Evolutionary conservation across 2,329 filamentous ascomycete genomes (phyloP).

Genomic region (Teratosphaeria destructans): DNA sequence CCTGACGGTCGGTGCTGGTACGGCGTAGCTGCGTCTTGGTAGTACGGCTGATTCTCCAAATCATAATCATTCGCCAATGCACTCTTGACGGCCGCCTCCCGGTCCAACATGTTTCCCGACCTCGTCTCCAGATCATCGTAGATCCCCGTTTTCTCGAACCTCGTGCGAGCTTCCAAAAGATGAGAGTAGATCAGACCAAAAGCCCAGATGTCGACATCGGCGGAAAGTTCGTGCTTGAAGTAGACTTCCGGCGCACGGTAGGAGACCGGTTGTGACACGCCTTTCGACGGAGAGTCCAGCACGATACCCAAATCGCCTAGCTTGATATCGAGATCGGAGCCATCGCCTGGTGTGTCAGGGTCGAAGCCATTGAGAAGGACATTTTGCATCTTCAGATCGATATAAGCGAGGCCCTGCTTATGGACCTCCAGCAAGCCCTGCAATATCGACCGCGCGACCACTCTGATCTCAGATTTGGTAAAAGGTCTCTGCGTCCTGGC

Average conservation of each 20-base stretch:
- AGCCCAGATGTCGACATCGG: constrained; percentile 19
- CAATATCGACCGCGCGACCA: constrained; percentile 13
- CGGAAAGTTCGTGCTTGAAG: constrained; percentile 18
- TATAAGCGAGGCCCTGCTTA: constrained; percentile 18
- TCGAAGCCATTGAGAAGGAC: constrained; percentile 20
- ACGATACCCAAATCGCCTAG: constrained; percentile 21
- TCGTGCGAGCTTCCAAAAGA: constrained; percentile 17
- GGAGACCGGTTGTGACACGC: constrained; percentile 18
- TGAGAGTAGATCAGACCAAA: constrained; percentile 21
- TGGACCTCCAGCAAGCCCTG: constrained; percentile 17
- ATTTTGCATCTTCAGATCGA: constrained; percentile 22
- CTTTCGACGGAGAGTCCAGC: constrained; percentile 13
- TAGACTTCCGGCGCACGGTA: constrained; percentile 22
- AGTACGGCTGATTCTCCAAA: constrained; percentile 13
- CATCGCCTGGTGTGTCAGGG: constrained; percentile 5
- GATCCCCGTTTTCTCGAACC: constrained; percentile 16
- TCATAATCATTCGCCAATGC: constrained; percentile 20
- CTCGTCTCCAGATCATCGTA: constrained; percentile 15
- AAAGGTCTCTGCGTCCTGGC: constrained; percentile 19
- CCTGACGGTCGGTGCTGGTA: constrained; percentile 12
- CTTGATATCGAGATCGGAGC: constrained; percentile 13
- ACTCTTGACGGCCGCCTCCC: constrained; percentile 11
- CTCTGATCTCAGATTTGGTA: constrained; percentile 14
- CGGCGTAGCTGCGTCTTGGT: constrained; percentile 7
- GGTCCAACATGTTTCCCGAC: constrained; percentile 7